Evolutionary conservation across 345 rosid species (phyloP).

Genomic region (Salix purpurea): DNA sequence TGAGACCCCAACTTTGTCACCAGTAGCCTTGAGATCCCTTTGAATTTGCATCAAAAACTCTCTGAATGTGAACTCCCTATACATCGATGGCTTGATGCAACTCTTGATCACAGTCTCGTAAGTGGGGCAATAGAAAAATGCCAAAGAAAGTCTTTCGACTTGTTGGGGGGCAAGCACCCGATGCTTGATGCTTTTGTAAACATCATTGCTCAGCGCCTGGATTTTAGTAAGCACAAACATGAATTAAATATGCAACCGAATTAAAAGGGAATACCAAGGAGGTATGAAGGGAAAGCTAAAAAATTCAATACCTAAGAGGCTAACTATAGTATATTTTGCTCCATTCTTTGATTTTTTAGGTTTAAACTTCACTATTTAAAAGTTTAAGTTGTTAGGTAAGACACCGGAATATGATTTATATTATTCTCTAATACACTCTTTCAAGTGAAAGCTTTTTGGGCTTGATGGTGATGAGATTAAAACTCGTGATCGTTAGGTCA

Average conservation of each 20-base stretch:
- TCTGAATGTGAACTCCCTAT: constrained; percentile 51
- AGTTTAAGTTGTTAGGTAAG: rapidly evolving
- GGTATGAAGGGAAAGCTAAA: too few relatives aligned
- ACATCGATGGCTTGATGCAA: constrained; percentile 37
- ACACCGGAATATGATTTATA: too few relatives aligned
- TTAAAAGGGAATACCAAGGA: not conserved
- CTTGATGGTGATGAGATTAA: too few relatives aligned
- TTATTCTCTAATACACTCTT: too few relatives aligned
- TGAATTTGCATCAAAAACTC: constrained; percentile 53
- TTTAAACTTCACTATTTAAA: too few relatives aligned
- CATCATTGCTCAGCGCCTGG: constrained; percentile 71
- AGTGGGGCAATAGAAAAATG: constrained; percentile 62
- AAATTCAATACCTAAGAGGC: too few relatives aligned
- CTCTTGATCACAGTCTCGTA: constrained; percentile 47
- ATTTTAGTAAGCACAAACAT: too few relatives aligned
- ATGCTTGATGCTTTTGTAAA: constrained; percentile 63
- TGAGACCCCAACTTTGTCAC: constrained; percentile 69
- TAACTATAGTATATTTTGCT: too few relatives aligned
- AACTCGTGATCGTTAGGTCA: too few relatives aligned
- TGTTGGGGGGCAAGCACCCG: constrained; percentile 50
- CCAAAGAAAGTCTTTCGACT: constrained; percentile 55
- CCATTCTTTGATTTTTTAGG: too few relatives aligned
- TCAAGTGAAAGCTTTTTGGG: too few relatives aligned
- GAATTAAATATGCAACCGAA: too few relatives aligned
- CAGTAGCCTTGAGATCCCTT: constrained; percentile 54